Evolutionary conservation across 495 filamentous ascomycete species (phyloP).

Genomic region (Evansstolkia leycettana): DNA sequence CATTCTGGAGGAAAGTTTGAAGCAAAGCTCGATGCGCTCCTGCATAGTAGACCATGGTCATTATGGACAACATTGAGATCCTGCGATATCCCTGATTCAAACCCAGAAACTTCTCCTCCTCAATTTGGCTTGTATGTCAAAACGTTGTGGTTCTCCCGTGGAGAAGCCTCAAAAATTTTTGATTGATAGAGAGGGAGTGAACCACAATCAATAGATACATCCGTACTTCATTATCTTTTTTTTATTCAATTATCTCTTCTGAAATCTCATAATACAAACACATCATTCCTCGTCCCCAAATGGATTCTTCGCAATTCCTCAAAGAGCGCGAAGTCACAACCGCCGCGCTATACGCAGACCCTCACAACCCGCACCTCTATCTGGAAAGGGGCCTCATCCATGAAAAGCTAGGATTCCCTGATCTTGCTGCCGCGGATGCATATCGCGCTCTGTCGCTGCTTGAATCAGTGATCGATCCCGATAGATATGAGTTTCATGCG

Average conservation of each 20-base stretch:
- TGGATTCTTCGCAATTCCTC: conserved; percentile 8
- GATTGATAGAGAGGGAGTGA: too few species aligned
- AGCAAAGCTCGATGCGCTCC: too few species aligned
- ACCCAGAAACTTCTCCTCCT: too few species aligned
- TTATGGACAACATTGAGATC: too few species aligned
- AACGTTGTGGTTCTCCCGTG: too few species aligned
- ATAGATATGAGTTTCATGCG: conserved; percentile 33
- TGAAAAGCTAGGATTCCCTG: conserved; percentile 68
- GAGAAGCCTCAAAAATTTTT: too few species aligned
- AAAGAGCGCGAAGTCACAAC: conserved; percentile 15
- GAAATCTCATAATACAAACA: neutral
- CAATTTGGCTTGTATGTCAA: too few species aligned
- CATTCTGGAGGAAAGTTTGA: too few species aligned
- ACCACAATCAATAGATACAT: too few species aligned
- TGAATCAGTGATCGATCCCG: conserved; percentile 62
- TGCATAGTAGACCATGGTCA: too few species aligned
- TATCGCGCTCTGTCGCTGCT: conserved; percentile 78
- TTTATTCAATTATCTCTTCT: neutral
- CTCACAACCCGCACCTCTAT: conserved; percentile 71
- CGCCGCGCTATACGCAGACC: conserved; percentile 30
- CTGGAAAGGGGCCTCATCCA: conserved; percentile 60
- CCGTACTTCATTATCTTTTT: too few species aligned
- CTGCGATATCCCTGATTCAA: too few species aligned
- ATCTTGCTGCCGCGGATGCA: conserved; percentile 80
- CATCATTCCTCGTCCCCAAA: neutral